A percentile compares a stretch with the other conserved stretches of the same genome.
These are phyloP conservation scores for Stagonosporopsis vannaccii DNA, from an alignment of 2,329 filamentous ascomycete species.

Conservation along the genomic window DNA sequence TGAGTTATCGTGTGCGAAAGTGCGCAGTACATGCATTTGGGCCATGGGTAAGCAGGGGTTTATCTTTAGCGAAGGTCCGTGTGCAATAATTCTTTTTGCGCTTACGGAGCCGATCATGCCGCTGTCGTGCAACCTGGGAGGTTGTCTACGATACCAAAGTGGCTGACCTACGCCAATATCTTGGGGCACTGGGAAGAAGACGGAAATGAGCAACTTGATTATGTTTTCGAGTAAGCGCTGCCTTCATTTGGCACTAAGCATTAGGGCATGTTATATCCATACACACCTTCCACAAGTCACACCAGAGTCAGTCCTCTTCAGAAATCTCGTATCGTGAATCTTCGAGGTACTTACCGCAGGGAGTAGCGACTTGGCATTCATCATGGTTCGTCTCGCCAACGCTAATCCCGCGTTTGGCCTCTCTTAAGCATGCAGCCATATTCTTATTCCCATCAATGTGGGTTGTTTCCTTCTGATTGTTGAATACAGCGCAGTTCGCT, in stretches of 20 bases:
- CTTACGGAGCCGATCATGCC: slow-evolving; percentile 1
- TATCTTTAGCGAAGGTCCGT: slow-evolving; percentile 4
- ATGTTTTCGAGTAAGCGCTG: neutral
- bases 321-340: neutral
- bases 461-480: neutral
- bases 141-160: neutral
- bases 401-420: neutral
- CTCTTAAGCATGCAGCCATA: neutral
- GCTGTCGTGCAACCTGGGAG: slow-evolving; percentile 2
- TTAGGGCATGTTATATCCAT: neutral
- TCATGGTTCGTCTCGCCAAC: neutral
- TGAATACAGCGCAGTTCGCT: neutral
- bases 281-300: neutral
- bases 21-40: neutral
- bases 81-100: slow-evolving; percentile 9
- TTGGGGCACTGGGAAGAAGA: neutral
- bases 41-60: neutral
- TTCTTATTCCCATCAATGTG: neutral
- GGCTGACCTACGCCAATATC: neutral
- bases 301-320: neutral
- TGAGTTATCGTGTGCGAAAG: slow-evolving; percentile 13
- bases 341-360: neutral
- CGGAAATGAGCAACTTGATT: neutral
- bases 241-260: neutral
- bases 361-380: neutral